These are phyloP conservation scores for Ogataea pignaliae DNA, from an alignment of 805 yeast genomes.

Conservation along the genomic window DNA sequence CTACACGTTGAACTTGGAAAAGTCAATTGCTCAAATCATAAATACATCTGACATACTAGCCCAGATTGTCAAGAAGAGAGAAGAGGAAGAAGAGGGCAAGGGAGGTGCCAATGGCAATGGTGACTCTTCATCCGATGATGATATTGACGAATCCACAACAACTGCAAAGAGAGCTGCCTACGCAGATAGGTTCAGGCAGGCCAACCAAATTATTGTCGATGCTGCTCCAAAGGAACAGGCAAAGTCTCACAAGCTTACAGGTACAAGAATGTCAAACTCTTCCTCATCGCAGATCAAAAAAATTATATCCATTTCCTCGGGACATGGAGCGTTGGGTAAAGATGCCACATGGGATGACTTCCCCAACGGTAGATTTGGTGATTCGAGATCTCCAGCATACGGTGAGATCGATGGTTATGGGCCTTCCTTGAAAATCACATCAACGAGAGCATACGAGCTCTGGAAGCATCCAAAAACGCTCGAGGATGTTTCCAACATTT, in stretches of 20 bases:
- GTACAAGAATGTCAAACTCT: conserved; percentile 8
- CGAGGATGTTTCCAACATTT: conserved; percentile 60
- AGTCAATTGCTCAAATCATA: conserved; percentile 82
- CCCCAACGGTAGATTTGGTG: conserved; percentile 94
- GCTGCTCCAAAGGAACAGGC: conserved; percentile 13
- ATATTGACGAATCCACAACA: conserved; percentile 21
- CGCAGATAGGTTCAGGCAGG: conserved; percentile 27
- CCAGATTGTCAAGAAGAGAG: conserved; percentile 38
- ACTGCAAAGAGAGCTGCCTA: conserved; percentile 35
- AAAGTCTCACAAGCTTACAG: conserved; percentile 12
- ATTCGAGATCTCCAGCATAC: conserved; percentile 91
- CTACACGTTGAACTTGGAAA: conserved; percentile 88
- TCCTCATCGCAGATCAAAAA: conserved; percentile 43
- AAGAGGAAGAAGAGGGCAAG: conserved; percentile 35
- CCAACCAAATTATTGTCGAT: conserved; percentile 28
- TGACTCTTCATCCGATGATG: conserved; percentile 30
- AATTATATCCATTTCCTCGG: conserved; percentile 73
- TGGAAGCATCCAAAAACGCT: conserved; percentile 76
- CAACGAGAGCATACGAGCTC: conserved; percentile 57
- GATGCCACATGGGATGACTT: conserved; percentile 98
- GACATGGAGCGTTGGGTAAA: conserved; percentile 78
- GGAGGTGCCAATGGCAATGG: conserved; percentile 24
- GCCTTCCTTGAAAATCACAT: conserved; percentile 75
- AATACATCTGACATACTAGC: conserved; percentile 54
- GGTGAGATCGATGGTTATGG: conserved; percentile 99